phyloP scores from a whole-genome alignment of 257 asterid genomes.

The Gentiana macrophylla region DNA sequence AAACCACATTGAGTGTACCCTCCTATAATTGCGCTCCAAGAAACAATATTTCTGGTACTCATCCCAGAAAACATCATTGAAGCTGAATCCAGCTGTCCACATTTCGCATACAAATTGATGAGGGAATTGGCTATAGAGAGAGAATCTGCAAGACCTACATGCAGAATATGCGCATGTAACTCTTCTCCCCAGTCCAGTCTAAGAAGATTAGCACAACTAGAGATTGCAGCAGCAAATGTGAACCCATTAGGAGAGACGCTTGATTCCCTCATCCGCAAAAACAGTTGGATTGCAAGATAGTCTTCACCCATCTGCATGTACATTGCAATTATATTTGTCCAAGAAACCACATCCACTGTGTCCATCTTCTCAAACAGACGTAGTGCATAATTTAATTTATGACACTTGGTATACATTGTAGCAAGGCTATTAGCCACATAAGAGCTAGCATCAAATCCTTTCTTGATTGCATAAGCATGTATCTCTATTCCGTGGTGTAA shows the following conservation, averaged over 20 bases:
- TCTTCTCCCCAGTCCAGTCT: constrained; percentile 69
- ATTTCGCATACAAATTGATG: constrained; percentile 68
- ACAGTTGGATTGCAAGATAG: constrained; percentile 40
- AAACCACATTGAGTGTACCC: constrained; percentile 73
- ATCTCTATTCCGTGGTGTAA: constrained; percentile 62
- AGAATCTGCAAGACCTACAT: constrained; percentile 37
- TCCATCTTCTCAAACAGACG: constrained; percentile 51
- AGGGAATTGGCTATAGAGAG: constrained; percentile 71
- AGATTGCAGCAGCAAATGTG: constrained; percentile 68
- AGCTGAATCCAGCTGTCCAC: constrained; percentile 41
- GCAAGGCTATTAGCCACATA: constrained; percentile 75
- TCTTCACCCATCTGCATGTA: constrained; percentile 62
- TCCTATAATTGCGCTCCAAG: constrained; percentile 87
- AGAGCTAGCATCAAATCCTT: constrained; percentile 47
- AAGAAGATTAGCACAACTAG: constrained; percentile 56
- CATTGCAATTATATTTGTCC: constrained; percentile 63
- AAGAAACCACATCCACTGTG: constrained; percentile 72
- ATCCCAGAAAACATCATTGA: constrained; percentile 40
- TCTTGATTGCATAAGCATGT: constrained; percentile 56
- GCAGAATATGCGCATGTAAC: constrained; percentile 58
- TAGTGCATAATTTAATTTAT: constrained; percentile 44
- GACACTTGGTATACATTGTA: constrained; percentile 83
- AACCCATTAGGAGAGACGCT: constrained; percentile 56
- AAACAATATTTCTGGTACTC: constrained; percentile 52
- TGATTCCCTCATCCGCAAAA: constrained; percentile 50